These are phyloP conservation scores for Tetraselmis striata DNA, from an alignment of 139 green algal genomes.

Conservation along the genomic window DNA sequence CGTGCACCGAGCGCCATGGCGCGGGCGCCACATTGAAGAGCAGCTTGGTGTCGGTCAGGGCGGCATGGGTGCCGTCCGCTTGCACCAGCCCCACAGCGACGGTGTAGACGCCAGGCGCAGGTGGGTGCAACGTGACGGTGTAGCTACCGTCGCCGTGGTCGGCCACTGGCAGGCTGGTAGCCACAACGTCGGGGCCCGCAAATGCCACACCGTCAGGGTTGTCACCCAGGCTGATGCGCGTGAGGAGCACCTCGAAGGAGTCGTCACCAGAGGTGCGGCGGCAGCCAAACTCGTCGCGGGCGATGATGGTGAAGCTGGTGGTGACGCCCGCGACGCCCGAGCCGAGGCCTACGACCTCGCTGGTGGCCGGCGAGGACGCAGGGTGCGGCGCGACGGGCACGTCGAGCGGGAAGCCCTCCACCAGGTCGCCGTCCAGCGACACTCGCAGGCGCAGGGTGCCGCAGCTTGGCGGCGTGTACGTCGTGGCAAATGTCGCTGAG, in stretches of 20 bases:
- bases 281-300: constrained; percentile 13
- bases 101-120: constrained; percentile 6
- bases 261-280: constrained; percentile 16
- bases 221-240: not conserved
- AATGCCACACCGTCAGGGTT: not conserved
- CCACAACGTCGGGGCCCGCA: constrained; percentile 1
- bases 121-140: not conserved
- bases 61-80: not conserved
- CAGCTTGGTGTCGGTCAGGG: not conserved
- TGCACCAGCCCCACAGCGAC: not conserved
- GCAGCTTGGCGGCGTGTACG: constrained; percentile 11
- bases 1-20: constrained; percentile 4
- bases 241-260: constrained; percentile 13
- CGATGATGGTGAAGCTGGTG: constrained; percentile 6
- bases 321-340: not conserved
- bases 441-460: not conserved
- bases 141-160: constrained; percentile 20
- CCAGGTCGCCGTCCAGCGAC: not conserved
- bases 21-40: not conserved
- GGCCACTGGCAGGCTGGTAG: not conserved
- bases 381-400: not conserved
- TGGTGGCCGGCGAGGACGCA: not conserved
- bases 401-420: not conserved
- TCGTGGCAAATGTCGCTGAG: not conserved
- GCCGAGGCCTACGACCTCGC: not conserved